Evolutionary conservation across 192 early-diverging fungal genomes (phyloP).

Genomic region (Umbelopsis sp.): DNA sequence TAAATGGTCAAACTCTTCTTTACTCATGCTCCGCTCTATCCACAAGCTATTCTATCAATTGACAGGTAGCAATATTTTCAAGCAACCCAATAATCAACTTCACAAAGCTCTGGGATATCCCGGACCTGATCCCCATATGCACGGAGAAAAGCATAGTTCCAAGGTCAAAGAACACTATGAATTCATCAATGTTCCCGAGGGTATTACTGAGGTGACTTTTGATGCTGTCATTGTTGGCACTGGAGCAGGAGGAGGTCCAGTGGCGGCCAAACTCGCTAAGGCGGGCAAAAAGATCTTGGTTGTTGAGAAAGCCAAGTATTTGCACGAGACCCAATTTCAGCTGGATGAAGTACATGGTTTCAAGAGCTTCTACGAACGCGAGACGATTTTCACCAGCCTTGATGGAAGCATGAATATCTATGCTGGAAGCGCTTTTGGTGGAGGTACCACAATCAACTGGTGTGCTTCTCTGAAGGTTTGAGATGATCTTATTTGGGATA

Average conservation of each 20-base stretch:
- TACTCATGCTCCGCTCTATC: slow-evolving; percentile 34
- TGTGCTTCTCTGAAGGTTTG: slow-evolving; percentile 55
- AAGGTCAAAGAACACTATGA: slow-evolving; percentile 45
- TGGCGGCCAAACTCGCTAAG: slow-evolving; percentile 66
- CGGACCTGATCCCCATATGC: slow-evolving; percentile 43
- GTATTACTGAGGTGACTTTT: slow-evolving; percentile 38
- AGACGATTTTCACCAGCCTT: slow-evolving; percentile 47
- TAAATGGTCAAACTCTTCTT: slow-evolving; percentile 26
- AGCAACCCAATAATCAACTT: slow-evolving; percentile 21
- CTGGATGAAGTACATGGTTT: slow-evolving; percentile 55
- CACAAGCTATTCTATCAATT: slow-evolving; percentile 34
- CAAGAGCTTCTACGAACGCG: slow-evolving; percentile 58
- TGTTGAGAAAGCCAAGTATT: slow-evolving; percentile 72
- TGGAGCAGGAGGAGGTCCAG: slow-evolving; percentile 65
- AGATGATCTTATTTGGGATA: background rate
- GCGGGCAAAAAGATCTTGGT: slow-evolving; percentile 71
- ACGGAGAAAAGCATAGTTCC: slow-evolving; percentile 31
- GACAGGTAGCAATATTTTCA: slow-evolving; percentile 28
- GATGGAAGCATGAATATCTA: slow-evolving; percentile 59
- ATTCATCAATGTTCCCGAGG: slow-evolving; percentile 54
- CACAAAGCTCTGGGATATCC: slow-evolving; percentile 59
- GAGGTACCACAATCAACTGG: slow-evolving; percentile 79
- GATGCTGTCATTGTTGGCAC: slow-evolving; percentile 75
- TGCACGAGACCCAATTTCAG: slow-evolving; percentile 53
- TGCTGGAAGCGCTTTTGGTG: slow-evolving; percentile 73